A percentile compares a stretch with the other conserved stretches of the same genome.
phyloP scores from a whole-genome alignment of 148 eudicot species.

The Hydrangea macrophylla region DNA sequence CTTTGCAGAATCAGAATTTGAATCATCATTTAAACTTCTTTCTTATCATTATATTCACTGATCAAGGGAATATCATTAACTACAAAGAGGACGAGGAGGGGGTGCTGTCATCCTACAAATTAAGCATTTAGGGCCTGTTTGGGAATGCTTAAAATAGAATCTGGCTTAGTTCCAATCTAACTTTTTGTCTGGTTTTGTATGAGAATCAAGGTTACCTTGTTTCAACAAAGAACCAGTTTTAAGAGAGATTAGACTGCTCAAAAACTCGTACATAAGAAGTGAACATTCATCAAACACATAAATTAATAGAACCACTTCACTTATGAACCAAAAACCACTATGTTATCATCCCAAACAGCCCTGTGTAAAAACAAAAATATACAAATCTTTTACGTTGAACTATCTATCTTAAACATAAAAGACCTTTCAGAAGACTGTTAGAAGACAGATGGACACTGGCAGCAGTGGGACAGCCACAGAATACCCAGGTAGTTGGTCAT shows the following conservation, averaged over 20 bases:
- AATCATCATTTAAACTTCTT: background rate
- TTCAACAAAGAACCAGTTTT: too few relatives aligned
- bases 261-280: too few relatives aligned
- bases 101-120: background rate
- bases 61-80: background rate
- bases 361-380: too few relatives aligned
- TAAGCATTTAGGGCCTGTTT: slow-evolving; percentile 1
- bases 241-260: too few relatives aligned
- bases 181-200: too few relatives aligned
- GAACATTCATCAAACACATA: too few relatives aligned
- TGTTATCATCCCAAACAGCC: background rate
- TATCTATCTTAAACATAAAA: background rate
- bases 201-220: too few relatives aligned
- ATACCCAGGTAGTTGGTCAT: background rate
- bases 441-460: background rate
- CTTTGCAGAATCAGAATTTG: slow-evolving; percentile 1
- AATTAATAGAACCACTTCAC: too few relatives aligned
- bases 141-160: too few relatives aligned
- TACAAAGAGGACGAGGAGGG: background rate
- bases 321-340: too few relatives aligned
- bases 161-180: too few relatives aligned
- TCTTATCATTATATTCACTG: background rate
- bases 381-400: background rate
- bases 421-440: background rate
- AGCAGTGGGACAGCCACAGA: background rate